Conservation (phyloP, 2,329 filamentous ascomycete species). For the Beauveria scarabaeidicola region DNA sequence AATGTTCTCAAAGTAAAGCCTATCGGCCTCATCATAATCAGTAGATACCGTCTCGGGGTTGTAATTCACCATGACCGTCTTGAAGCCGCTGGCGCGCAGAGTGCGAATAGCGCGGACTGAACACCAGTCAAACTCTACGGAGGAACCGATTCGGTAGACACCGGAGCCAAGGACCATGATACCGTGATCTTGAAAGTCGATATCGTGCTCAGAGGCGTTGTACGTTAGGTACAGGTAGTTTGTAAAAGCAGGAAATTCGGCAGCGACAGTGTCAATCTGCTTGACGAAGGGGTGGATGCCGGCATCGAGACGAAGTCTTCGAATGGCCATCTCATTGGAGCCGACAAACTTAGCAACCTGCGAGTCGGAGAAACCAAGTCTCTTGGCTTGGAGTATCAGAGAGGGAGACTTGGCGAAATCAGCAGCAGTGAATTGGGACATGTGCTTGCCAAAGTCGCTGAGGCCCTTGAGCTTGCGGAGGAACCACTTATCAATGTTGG, state of each 20-base stretch:
- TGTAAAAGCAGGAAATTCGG: slow-evolving; percentile 87
- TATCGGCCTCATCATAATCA: slow-evolving; percentile 91
- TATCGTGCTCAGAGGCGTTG: slow-evolving; percentile 79
- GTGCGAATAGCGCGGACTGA: slow-evolving; percentile 91
- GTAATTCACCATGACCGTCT: slow-evolving; percentile 94
- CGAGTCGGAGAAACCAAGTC: slow-evolving; percentile 87
- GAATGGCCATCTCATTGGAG: slow-evolving; percentile 86
- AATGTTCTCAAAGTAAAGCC: slow-evolving; percentile 94
- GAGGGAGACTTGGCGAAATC: slow-evolving; percentile 56
- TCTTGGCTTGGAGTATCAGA: slow-evolving; percentile 76
- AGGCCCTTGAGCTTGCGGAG: slow-evolving; percentile 83
- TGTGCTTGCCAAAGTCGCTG: slow-evolving; percentile 76
- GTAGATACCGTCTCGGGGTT: slow-evolving; percentile 87
- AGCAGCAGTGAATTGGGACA: slow-evolving; percentile 57
- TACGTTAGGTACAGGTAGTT: slow-evolving; percentile 98
- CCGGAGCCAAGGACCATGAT: slow-evolving; percentile 95
- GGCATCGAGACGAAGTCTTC: slow-evolving; percentile 73
- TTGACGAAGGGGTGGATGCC: slow-evolving; percentile 87
- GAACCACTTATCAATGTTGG: slow-evolving; percentile 99
- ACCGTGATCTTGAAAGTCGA: slow-evolving; percentile 79
- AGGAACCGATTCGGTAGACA: slow-evolving; percentile 94
- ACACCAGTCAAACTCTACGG: slow-evolving; percentile 99
- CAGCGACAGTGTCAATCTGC: slow-evolving; percentile 97
- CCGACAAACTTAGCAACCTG: slow-evolving; percentile 92
- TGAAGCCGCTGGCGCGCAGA: slow-evolving; percentile 71